phyloP scores from a whole-genome alignment of 495 filamentous ascomycete genomes.

The Pseudevernia furfuracea region DNA sequence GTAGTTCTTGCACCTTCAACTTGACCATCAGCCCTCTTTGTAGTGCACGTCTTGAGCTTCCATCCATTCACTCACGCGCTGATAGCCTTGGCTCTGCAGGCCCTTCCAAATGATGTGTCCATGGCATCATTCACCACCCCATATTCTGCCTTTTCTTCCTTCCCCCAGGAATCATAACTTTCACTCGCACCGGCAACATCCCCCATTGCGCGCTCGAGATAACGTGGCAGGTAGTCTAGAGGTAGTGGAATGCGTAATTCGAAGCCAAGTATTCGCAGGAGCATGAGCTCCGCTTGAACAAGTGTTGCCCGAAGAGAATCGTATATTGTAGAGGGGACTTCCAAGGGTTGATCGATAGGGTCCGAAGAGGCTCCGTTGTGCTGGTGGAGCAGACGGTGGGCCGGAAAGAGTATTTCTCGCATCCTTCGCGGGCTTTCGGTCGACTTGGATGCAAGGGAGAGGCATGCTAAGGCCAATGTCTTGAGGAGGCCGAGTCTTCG shows the following conservation, averaged over 20 bases:
- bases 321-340: constrained; percentile 35
- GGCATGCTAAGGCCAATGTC: constrained; percentile 37
- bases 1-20: constrained; percentile 28
- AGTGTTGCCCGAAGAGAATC: constrained; percentile 37
- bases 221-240: constrained; percentile 35
- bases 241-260: constrained; percentile 35
- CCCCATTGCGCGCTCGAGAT: constrained; percentile 33
- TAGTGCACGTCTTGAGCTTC: not conserved
- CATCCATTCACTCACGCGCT: constrained; percentile 27
- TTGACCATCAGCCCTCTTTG: constrained; percentile 5
- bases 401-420: constrained; percentile 38
- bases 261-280: constrained; percentile 39
- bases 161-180: constrained; percentile 28
- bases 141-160: constrained; percentile 35
- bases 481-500: constrained; percentile 14
- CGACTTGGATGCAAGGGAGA: constrained; percentile 38
- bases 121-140: constrained; percentile 31
- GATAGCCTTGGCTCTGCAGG: constrained; percentile 29
- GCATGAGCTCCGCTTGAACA: constrained; percentile 36
- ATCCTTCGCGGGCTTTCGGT: constrained; percentile 40
- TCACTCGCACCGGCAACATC: constrained; percentile 26
- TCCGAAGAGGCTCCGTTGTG: not conserved
- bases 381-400: constrained; percentile 35
- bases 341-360: constrained; percentile 25
- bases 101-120: constrained; percentile 33